Evolutionary conservation across 176 grass and related monocot genomes (phyloP).

Genomic region (Zea mays): DNA sequence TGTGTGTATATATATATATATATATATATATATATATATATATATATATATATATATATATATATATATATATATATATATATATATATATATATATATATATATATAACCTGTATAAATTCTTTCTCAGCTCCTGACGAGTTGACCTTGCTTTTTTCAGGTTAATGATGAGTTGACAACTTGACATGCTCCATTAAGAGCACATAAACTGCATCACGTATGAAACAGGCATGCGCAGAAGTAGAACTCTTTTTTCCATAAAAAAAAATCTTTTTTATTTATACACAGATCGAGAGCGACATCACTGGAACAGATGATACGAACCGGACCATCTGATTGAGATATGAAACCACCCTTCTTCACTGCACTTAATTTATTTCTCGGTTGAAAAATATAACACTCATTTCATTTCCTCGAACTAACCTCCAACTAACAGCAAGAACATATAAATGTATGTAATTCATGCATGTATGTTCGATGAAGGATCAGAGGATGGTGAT

Average conservation of each 20-base stretch:
- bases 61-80: background rate
- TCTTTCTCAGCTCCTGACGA: background rate
- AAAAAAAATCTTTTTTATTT: background rate
- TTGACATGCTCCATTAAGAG: slow-evolving; percentile 6
- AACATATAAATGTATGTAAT: background rate
- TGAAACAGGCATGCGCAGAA: background rate
- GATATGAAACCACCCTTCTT: slow-evolving; percentile 8
- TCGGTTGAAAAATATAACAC: background rate
- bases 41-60: background rate
- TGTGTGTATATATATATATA: background rate
- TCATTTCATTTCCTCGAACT: background rate
- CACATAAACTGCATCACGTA: slow-evolving; percentile 19
- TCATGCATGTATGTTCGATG: background rate
- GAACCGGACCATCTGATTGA: background rate
- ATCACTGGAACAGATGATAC: slow-evolving; percentile 9
- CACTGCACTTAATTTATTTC: slow-evolving; percentile 21
- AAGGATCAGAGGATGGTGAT: too few relatives aligned
- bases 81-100: background rate
- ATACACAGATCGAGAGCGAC: background rate
- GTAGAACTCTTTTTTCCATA: background rate
- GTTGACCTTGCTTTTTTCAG: slow-evolving; percentile 31
- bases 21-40: background rate
- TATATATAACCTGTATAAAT: background rate
- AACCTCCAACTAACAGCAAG: background rate
- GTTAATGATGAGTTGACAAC: slow-evolving; percentile 6